Evolutionary conservation across 2,329 filamentous ascomycete genomes (phyloP).

Genomic region (Ophiocordyceps camponoti-floridani): DNA sequence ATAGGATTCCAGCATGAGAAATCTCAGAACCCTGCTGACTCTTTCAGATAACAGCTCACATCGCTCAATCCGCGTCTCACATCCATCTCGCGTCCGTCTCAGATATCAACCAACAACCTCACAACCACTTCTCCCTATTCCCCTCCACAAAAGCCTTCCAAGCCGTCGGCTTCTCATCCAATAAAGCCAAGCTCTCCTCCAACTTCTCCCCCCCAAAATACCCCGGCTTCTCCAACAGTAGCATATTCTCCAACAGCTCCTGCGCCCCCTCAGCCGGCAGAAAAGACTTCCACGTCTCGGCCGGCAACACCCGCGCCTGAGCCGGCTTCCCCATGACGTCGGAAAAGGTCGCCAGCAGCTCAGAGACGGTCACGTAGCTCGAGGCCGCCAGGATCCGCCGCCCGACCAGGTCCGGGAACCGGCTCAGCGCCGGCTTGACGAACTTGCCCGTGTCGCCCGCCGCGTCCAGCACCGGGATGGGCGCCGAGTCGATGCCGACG

Average conservation of each 20-base stretch:
- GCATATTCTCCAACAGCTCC: slow-evolving; percentile 23
- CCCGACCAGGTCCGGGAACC: slow-evolving; percentile 9
- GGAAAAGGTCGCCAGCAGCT: slow-evolving; percentile 15
- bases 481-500: slow-evolving; percentile 10
- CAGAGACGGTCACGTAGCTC: slow-evolving; percentile 15
- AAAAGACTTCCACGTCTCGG: slow-evolving; percentile 17
- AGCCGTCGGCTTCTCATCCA: slow-evolving; percentile 17
- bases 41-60: too few relatives aligned
- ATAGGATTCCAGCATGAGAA: too few relatives aligned
- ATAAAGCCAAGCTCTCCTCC: slow-evolving; percentile 11
- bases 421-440: slow-evolving; percentile 15
- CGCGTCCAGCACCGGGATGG: slow-evolving; percentile 19
- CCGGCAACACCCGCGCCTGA: slow-evolving; percentile 11
- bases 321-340: slow-evolving; percentile 16
- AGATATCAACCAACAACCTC: background rate
- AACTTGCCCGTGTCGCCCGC: slow-evolving; percentile 19
- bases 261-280: slow-evolving; percentile 10
- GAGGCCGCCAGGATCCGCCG: slow-evolving; percentile 18
- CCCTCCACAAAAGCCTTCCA: slow-evolving; percentile 18
- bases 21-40: too few relatives aligned
- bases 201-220: slow-evolving; percentile 20
- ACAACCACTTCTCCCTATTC: slow-evolving; percentile 7
- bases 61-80: too few relatives aligned
- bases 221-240: slow-evolving; percentile 21
- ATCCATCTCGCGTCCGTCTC: too few relatives aligned